Evolutionary conservation across 768 basidiomycete genomes (phyloP).

Genomic region (Rubroboletus satanas): DNA sequence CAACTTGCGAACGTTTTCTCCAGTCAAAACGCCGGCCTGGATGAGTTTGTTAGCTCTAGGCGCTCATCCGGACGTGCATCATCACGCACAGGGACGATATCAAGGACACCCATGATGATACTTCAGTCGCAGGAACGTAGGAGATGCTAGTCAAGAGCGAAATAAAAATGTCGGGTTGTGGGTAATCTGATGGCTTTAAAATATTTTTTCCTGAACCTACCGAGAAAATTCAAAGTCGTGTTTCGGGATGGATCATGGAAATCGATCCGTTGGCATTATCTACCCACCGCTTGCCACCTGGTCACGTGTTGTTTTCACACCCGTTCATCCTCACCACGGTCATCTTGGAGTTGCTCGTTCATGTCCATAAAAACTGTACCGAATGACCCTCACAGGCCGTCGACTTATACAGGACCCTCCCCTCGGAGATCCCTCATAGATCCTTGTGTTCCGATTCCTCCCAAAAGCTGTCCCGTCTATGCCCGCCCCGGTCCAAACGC

Average conservation of each 20-base stretch:
- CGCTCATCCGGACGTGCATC: not conserved
- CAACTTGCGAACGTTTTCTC: conserved; percentile 90
- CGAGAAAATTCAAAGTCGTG: not conserved
- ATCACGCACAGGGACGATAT: conserved; percentile 75
- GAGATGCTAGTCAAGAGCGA: conserved; percentile 6
- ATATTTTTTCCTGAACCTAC: conserved; percentile 9
- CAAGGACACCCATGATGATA: conserved; percentile 68
- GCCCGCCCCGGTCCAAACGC: conserved; percentile 3
- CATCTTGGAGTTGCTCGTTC: not conserved
- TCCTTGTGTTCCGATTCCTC: not conserved
- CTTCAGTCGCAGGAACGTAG: conserved; percentile 6
- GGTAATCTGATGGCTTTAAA: not conserved
- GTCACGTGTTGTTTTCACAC: conserved; percentile 13
- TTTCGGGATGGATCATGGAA: not conserved
- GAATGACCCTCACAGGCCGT: not conserved
- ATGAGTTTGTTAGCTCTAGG: conserved; percentile 4
- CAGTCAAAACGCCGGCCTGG: conserved; percentile 92
- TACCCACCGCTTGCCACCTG: not conserved
- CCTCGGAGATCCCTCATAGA: not conserved
- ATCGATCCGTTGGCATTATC: conserved; percentile 3
- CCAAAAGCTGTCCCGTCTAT: conserved; percentile 4
- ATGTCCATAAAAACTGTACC: not conserved
- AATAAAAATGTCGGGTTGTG: not conserved
- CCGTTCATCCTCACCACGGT: not conserved
- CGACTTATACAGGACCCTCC: not conserved